Percentiles rank a stretch among this genome's conserved stretches.
phyloP scores from a whole-genome alignment of 306 rosid species.

The Sindora glabra region DNA sequence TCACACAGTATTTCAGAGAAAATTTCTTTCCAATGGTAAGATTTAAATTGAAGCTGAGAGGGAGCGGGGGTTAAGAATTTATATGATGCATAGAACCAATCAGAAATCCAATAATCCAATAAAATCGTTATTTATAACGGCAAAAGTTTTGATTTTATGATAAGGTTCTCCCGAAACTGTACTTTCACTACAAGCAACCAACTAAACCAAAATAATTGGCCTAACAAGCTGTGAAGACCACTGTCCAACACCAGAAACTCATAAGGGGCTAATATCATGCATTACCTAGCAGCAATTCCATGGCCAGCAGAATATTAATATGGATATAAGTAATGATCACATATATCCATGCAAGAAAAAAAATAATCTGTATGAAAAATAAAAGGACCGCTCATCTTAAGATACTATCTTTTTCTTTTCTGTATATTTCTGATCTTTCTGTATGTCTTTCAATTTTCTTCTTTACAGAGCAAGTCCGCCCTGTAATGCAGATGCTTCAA shows the following conservation, averaged over 20 bases:
- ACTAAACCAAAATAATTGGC: conserved; percentile 13
- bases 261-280: conserved; percentile 9
- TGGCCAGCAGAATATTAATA: conserved; percentile 19
- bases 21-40: too few relatives aligned
- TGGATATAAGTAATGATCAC: conserved; percentile 35
- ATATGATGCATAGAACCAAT: too few relatives aligned
- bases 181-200: conserved; percentile 8
- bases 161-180: not conserved
- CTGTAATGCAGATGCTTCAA: conserved; percentile 30
- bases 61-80: too few relatives aligned
- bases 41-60: too few relatives aligned
- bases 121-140: not conserved
- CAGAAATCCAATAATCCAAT: too few relatives aligned
- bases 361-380: conserved; percentile 54
- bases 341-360: conserved; percentile 41
- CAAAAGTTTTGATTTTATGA: conserved; percentile 4
- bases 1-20: too few relatives aligned
- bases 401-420: conserved; percentile 23
- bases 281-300: conserved; percentile 18
- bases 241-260: conserved; percentile 18
- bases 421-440: conserved; percentile 35
- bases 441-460: conserved; percentile 32
- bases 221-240: conserved; percentile 10
- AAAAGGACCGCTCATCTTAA: conserved; percentile 28
- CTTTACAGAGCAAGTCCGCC: conserved; percentile 46